A percentile compares a stretch with the other conserved stretches of the same genome.
Conservation (phyloP, 352 stramenopile species). For the Detonula confervacea region DNA sequence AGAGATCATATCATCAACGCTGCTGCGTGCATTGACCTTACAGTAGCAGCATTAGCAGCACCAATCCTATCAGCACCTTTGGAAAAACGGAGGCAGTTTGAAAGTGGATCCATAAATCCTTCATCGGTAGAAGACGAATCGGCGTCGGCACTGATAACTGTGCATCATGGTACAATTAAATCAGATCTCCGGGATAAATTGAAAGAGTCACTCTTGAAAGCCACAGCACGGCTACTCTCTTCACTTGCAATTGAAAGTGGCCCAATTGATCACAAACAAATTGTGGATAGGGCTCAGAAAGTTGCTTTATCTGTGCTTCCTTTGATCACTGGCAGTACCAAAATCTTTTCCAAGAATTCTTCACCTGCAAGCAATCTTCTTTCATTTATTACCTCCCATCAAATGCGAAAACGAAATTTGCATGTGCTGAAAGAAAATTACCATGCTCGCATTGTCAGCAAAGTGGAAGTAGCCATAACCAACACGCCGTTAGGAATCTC, state of each 20-base stretch:
- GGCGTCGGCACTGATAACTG: neutral
- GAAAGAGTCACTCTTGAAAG: neutral
- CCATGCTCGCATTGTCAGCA: neutral
- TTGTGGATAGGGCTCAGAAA: neutral
- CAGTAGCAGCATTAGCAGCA: slow-evolving; percentile 1
- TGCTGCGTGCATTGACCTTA: slow-evolving; percentile 25
- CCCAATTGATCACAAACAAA: neutral
- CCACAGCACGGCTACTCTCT: neutral
- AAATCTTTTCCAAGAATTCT: neutral
- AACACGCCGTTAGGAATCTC: neutral
- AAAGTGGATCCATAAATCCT: slow-evolving; percentile 3
- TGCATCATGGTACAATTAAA: neutral
- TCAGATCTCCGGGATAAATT: neutral
- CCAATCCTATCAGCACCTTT: neutral
- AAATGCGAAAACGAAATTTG: neutral
- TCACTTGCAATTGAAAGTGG: neutral
- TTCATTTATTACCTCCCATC: slow-evolving; percentile 12
- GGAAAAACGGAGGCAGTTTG: neutral
- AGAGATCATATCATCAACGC: slow-evolving; percentile 17
- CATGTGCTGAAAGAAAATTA: neutral
- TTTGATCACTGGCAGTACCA: neutral
- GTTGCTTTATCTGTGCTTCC: slow-evolving; percentile 10
- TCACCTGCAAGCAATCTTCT: neutral
- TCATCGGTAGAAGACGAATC: slow-evolving; percentile 6
- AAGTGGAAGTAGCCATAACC: neutral